Percentiles rank a stretch among this genome's conserved stretches.
Conservation (phyloP, 495 filamentous ascomycete species). For the Astrothelium macrocarpum region DNA sequence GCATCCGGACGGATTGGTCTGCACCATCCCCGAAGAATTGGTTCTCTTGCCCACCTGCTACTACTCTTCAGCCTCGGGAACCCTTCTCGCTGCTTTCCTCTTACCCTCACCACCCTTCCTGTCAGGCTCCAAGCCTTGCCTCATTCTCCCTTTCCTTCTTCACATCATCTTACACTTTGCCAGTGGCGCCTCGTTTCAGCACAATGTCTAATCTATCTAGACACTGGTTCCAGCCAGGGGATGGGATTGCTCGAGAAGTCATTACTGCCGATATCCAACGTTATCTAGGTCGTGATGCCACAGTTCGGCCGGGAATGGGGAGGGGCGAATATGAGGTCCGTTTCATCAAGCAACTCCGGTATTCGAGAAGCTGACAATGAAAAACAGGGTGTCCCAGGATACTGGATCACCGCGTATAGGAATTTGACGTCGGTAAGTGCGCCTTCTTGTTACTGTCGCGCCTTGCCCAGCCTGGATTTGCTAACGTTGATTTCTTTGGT, state of each 20-base stretch:
- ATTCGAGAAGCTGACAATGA: conserved; percentile 25
- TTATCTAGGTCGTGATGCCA: conserved; percentile 84
- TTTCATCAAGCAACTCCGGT: conserved; percentile 12
- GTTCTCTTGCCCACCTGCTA: background rate
- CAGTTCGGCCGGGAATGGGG: conserved; percentile 65
- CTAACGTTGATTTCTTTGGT: conserved; percentile 6
- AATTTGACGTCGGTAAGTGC: conserved; percentile 73
- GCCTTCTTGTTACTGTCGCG: conserved; percentile 3
- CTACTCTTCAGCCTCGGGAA: background rate
- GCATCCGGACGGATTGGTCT: conserved; percentile 3
- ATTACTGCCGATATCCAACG: conserved; percentile 92
- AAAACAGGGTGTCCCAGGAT: conserved; percentile 58
- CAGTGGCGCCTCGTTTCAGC: conserved; percentile 8
- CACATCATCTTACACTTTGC: conserved; percentile 8
- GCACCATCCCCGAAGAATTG: background rate
- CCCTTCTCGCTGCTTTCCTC: conserved; percentile 2
- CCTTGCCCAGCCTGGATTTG: conserved; percentile 15
- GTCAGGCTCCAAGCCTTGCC: background rate
- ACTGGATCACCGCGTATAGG: conserved; percentile 79
- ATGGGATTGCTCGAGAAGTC: conserved; percentile 87
- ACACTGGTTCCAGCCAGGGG: conserved; percentile 63
- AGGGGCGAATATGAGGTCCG: conserved; percentile 57
- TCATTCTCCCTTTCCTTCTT: conserved; percentile 16
- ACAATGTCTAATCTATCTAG: conserved; percentile 14
- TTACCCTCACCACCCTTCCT: conserved; percentile 18